Evolutionary conservation across 1,139 yeast species (phyloP), one percentile per base, ranked within the genome.

Genomic region (Ogataea hybrid): DNA sequence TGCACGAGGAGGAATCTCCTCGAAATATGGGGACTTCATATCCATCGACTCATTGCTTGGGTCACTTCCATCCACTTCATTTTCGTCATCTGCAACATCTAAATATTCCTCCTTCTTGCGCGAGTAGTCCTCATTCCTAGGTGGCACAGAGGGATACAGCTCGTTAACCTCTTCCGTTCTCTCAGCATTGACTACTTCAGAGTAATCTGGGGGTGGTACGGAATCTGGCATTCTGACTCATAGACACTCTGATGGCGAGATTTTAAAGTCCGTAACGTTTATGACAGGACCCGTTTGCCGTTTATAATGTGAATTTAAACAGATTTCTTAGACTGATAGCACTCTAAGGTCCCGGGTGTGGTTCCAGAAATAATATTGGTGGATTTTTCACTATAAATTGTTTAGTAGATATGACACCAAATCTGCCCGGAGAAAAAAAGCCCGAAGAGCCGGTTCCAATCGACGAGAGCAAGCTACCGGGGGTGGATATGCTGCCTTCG

Each of bases 401-500:
- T n/a, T 20, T 8, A 16, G 16, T 6, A 31, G 30, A 17, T 30
- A 30, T 30, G 36, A 5, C 41, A 25, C 8, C 27, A 11, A 25
- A 11, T 6, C 12, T 25, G 3, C 14, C 28, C 36, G 22, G 11
- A 9, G 35, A 25, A 6, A 29, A 23, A 10, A 32, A n/a, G 21
- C 6, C 20, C 5, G 35, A 31, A 7, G 21, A 23, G 17, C 11
- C 35, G 23, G 21, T 7, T n/a, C 16, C 23, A 9, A 10, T 18
- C 9, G 21, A 14, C 6, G 12, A 17, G 20, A 23, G 7, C 6
- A 5, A 18, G 10, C 6, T 18, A 12, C 14, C 17, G 9, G 31
- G 35, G 8, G 7, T 27, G 5, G 58, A 67, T 15, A 27, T 27
- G 15, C 21, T 38, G 8, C 37, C 41, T 7, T 22, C 32, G 15